Base-by-base conservation (phyloP, 345 rosid species). In the Euclidium syriacum region DNA sequence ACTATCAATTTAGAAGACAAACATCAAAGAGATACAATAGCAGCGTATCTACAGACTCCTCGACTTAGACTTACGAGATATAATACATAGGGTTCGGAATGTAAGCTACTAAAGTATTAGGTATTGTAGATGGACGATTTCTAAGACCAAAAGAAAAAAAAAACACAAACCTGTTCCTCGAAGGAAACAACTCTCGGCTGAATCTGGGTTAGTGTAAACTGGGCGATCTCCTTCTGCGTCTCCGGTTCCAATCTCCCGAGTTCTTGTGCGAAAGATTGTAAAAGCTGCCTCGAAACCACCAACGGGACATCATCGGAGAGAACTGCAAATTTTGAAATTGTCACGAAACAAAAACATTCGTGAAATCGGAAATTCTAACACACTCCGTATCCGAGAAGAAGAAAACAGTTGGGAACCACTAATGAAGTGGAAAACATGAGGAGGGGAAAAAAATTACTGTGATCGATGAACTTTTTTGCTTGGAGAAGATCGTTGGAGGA, bases 121-220 rank as follows among this genome's bases (percentile, higher is more conserved):
- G 29, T 7, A 8, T 7, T 25, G 22, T 14, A 20, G 27, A 39
- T 8, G 23, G 4, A 55, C 33, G 34, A 36, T 24, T 40, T 3
- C 36, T 11, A 26, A 42, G 42, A n/a, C 0, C 16, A 19, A 18
- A 49, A 19, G n/a, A 49, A 29, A 32, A 43, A 29, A 6, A 16
- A 12, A 64, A 41, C 23, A 34, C 46, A 19, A 78, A 94, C 99
- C 95, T 94, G 99, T 74, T 94, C 99, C 67, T 90, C 99, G 38
- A 94, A 94, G 41, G 99, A 94, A 73, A 94, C 97, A 54, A 90
- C 97, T 43, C 99, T 83, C 10, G 95, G 97, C 72, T 94, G 99
- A 82, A 94, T 94, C 82, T 87, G 99, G 23, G 90, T 75, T 19
- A 94, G 96, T 32, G 90, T 87, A 70, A 83, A 84, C 60, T 84